Conservation (phyloP, 306 rosid species). For the Amphicarpaea edgeworthii region DNA sequence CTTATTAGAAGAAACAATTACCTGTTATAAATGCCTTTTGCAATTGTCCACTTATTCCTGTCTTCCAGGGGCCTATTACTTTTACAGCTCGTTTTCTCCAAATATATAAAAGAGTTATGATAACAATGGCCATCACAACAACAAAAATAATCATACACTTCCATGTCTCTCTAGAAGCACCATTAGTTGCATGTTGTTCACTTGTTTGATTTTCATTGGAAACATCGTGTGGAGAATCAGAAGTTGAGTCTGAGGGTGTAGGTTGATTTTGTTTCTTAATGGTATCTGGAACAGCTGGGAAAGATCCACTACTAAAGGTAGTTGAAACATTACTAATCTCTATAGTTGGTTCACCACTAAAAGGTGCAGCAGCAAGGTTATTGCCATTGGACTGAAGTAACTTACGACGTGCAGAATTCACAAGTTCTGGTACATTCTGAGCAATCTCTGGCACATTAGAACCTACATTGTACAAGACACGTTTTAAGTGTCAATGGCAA, state of each 20-base stretch:
- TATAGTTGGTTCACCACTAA: slow-evolving; percentile 44
- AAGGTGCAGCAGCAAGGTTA: slow-evolving; percentile 79
- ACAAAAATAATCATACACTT: slow-evolving; percentile 52
- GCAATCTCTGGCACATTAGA: slow-evolving; percentile 44
- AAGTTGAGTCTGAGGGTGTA: slow-evolving; percentile 40
- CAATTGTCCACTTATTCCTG: slow-evolving; percentile 95
- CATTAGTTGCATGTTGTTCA: slow-evolving; percentile 18
- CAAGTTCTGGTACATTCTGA: slow-evolving; percentile 38
- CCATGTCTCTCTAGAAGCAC: slow-evolving; percentile 56
- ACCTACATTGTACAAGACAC: slow-evolving; percentile 52
- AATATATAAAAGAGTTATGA: slow-evolving; percentile 58
- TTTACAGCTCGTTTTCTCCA: slow-evolving; percentile 71
- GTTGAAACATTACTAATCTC: slow-evolving; percentile 58
- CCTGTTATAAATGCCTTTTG: slow-evolving; percentile 96
- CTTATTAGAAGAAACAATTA: slow-evolving; percentile 36
- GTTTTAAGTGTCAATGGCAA: slow-evolving; percentile 24
- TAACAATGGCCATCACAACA: slow-evolving; percentile 56
- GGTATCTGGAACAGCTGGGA: slow-evolving; percentile 67
- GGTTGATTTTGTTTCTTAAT: slow-evolving; percentile 49
- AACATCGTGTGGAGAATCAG: slow-evolving; percentile 38
- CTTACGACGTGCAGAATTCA: slow-evolving; percentile 61
- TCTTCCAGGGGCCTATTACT: slow-evolving; percentile 85
- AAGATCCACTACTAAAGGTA: slow-evolving; percentile 74
- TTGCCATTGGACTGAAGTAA: slow-evolving; percentile 60
- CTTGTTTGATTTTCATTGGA: slow-evolving; percentile 35